Evolutionary conservation across 352 stramenopile genomes (phyloP), one percentile per base, ranked within the genome.

Genomic region (Phytophthora cactorum): DNA sequence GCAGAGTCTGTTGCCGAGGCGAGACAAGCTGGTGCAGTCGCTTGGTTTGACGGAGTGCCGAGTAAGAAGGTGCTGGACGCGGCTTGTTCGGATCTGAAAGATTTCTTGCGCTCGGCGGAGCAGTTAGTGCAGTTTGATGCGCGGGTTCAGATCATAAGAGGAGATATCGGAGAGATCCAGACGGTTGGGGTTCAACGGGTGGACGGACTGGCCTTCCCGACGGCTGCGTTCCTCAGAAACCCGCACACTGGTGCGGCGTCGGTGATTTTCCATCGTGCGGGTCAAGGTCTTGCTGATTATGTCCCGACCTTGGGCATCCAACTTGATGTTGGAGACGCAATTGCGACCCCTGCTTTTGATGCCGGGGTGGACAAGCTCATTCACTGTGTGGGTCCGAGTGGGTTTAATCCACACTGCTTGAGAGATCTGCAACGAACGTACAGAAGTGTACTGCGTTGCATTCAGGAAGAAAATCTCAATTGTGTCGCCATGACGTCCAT

Each of bases 401-500:
- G 59, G 39, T 68, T 67, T 6, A 75, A 79, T 43, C 15, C 25
- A 2, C n/a, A 62, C 15, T 73, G 64, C 39, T 53, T 75, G 43
- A 62, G 41, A 64, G 57, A 68, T 8, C 36, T 82, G 32, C 67
- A 73, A 54, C 45, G 52, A 1, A 82, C 74, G 39, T 82, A 79
- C 60, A 59, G 67, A 49, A 88, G 51, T 46, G 59, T 86, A 3
- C 56, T 89, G 51, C 44, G 56, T 6, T 75, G 68, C 1, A 73
- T 78, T 7, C 57, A 80, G n/a, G 53, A 57, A 22, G 77, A 87
- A 47, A 72, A 80, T 25, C 59, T 88, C 1, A 50, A 52, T 31
- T 91, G 82, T 52, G 69, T 93, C 3, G 82, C 79, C 6, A 66
- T 91, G 43, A 61, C 76, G 36, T 92, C 85, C 17, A 90, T 93